Percentiles rank a stretch among this genome's conserved stretches.
Conservation (phyloP, 345 rosid species). For the Durio zibethinus region DNA sequence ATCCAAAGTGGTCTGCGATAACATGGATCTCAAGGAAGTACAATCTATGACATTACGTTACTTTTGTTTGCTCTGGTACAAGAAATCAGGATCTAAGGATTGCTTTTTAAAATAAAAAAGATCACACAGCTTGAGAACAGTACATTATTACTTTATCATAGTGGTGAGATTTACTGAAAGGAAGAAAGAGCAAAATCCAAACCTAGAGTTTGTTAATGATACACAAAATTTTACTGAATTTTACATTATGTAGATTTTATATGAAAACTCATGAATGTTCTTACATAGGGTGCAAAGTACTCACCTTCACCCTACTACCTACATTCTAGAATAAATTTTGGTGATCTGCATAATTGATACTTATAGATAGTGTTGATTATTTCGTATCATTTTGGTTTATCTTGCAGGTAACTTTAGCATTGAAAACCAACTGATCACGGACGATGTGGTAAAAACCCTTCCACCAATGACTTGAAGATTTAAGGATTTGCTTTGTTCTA, state of each 20-base stretch:
- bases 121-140: not conserved
- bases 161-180: not conserved
- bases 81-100: not conserved
- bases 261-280: not conserved
- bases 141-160: not conserved
- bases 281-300: not conserved
- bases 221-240: not conserved
- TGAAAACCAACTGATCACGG: conserved; percentile 1
- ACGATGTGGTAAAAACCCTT: conserved; percentile 24
- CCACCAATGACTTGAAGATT: not conserved
- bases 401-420: conserved; percentile 26
- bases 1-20: not conserved
- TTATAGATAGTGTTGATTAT: not conserved
- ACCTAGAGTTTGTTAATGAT: not conserved
- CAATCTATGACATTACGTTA: not conserved
- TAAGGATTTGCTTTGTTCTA: conserved; percentile 2
- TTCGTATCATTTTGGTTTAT: conserved; percentile 8
- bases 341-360: not conserved
- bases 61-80: not conserved
- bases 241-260: not conserved
- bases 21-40: not conserved
- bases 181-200: not conserved
- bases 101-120: not conserved
- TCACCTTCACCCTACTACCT: not conserved
- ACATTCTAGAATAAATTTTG: not conserved